A percentile compares a stretch with the other conserved stretches of the same genome.
These are phyloP conservation scores for Didymella arachidicola DNA, from an alignment of 2,329 filamentous ascomycete species.

Conservation along the genomic window DNA sequence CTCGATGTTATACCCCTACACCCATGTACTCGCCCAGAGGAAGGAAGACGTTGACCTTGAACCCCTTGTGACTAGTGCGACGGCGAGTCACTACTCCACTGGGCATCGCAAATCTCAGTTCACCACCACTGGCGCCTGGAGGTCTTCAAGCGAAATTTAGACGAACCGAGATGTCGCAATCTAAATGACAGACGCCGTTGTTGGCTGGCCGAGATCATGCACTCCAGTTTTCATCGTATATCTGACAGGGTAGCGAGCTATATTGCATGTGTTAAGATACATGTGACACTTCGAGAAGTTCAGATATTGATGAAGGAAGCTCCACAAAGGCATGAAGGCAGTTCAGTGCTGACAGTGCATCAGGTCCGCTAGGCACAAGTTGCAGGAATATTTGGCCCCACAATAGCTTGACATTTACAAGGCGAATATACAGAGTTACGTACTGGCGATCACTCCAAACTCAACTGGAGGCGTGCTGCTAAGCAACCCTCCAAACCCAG, in stretches of 20 bases:
- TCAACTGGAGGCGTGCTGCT: background rate
- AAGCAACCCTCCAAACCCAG: background rate
- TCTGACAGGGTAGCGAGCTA: slow-evolving; percentile 20
- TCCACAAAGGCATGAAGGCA: slow-evolving; percentile 1
- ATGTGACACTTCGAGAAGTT: slow-evolving; percentile 10
- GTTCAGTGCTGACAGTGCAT: slow-evolving; percentile 13
- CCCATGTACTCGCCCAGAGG: slow-evolving; percentile 3
- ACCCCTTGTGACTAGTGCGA: background rate
- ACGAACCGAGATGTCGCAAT: slow-evolving; percentile 18
- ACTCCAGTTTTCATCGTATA: slow-evolving; percentile 21
- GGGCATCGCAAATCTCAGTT: background rate
- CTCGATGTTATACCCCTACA: slow-evolving; percentile 4
- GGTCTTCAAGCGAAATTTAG: slow-evolving; percentile 15
- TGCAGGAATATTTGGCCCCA: background rate
- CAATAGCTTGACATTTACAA: background rate
- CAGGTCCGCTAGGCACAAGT: slow-evolving; percentile 11
- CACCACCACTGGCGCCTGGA: slow-evolving; percentile 23
- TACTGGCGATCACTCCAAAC: background rate
- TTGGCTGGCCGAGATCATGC: slow-evolving; percentile 31
- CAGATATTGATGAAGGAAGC: slow-evolving; percentile 4
- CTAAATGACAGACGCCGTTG: slow-evolving; percentile 20
- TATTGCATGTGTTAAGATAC: slow-evolving; percentile 15
- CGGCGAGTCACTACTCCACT: background rate
- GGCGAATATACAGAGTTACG: background rate
- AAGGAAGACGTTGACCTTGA: background rate